Base-by-base conservation (phyloP, 805 yeast species). In the Hanseniaspora thailandica region DNA sequence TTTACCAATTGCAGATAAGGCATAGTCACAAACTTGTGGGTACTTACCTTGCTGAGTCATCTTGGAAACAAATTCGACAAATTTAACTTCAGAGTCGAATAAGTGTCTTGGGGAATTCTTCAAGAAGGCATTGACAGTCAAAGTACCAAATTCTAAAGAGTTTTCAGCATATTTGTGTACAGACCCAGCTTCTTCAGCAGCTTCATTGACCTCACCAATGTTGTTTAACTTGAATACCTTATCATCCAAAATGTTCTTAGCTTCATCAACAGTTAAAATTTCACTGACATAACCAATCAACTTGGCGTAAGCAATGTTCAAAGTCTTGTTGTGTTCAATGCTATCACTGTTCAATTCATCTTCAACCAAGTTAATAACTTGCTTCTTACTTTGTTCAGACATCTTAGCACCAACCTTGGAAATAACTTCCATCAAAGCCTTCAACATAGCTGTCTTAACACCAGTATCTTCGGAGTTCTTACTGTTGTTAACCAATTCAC, bases 401-500 rank as follows among this genome's bases (percentile, higher is more conserved):
- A 90, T 74, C 63, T 83, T 82, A 39, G 71, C 66, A 43, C 97
- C 97, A 15, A 90, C 89, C 61, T 80, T 82, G 35, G 75, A 68
- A 30, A 87, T 85, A 52, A 90, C 93, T 63, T 86, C 95, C 50
- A 84, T 71, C 61, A 90, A 71, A 0, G 95, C 97, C 61, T 80
- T 80, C 61, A 88, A 72, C 84, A 89, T 85, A 0, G 97, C 86
- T 10, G 86, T 78, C 60, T 84, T 84, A 25, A 88, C 88, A 52
- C 87, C 90, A 44, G 69, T 69, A 56, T 78, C 81, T n/a, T 74
- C 72, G 20, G 85, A 73, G 55, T 73, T 72, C 61, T 77, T 82
- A 13, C 86, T 86, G 51, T 93, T 93, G 44, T 78, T 68, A 13
- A 88, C 81, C 56, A 89, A 74, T 64, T 90, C 97, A 39, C 85